phyloP scores from a whole-genome alignment of 2,329 filamentous ascomycete species.

The Hypomyces rosellus region DNA sequence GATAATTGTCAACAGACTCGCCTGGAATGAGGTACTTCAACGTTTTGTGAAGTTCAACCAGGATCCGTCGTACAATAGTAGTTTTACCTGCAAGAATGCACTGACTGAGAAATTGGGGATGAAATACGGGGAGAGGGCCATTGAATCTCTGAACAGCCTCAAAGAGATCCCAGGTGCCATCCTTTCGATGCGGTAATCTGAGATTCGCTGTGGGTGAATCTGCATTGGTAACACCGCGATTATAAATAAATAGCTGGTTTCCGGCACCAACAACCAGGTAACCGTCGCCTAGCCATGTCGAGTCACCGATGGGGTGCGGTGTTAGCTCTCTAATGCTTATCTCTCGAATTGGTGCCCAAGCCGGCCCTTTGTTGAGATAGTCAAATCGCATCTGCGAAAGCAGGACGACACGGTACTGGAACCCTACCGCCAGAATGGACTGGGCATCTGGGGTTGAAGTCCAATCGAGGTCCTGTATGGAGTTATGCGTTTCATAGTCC shows the following conservation, averaged over 20 bases:
- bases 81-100: conserved; percentile 78
- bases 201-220: conserved; percentile 51
- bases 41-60: conserved; percentile 65
- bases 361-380: conserved; percentile 81
- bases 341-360: conserved; percentile 80
- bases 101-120: conserved; percentile 84
- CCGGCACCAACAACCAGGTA: conserved; percentile 83
- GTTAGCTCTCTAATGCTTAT: conserved; percentile 76
- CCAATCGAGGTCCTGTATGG: conserved; percentile 86
- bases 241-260: conserved; percentile 83
- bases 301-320: conserved; percentile 86
- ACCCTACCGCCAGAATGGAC: conserved; percentile 86
- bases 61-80: conserved; percentile 61
- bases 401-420: conserved; percentile 76
- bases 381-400: conserved; percentile 86
- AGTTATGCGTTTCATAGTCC: conserved; percentile 64
- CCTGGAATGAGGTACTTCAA: conserved; percentile 80
- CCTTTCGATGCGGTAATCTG: conserved; percentile 41
- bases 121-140: conserved; percentile 80
- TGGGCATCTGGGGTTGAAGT: conserved; percentile 85
- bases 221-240: conserved; percentile 62
- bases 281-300: conserved; percentile 81
- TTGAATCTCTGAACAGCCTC: conserved; percentile 79
- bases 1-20: conserved; percentile 70
- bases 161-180: conserved; percentile 63